phyloP scores from a whole-genome alignment of 805 yeast species.

The Lachancea waltii region DNA sequence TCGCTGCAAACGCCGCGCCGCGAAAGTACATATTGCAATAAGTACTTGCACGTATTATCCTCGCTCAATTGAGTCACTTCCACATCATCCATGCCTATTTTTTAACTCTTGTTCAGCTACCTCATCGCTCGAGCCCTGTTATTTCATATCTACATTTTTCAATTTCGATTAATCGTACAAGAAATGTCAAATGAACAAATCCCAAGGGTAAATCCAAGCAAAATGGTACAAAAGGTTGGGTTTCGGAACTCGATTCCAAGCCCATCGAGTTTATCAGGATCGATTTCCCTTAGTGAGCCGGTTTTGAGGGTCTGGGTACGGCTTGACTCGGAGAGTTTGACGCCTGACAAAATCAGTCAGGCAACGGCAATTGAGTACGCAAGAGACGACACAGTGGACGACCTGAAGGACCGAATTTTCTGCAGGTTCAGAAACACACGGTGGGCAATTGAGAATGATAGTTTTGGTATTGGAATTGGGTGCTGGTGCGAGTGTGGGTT shows the following conservation, averaged over 20 bases:
- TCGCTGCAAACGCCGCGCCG: slow-evolving; percentile 26
- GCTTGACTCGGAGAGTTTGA: slow-evolving; percentile 4
- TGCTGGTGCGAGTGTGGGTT: slow-evolving; percentile 24
- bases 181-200: background rate
- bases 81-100: no score
- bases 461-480: slow-evolving; percentile 64
- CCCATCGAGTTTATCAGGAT: background rate
- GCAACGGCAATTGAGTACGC: slow-evolving; percentile 67
- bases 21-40: slow-evolving; percentile 22
- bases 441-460: slow-evolving; percentile 50
- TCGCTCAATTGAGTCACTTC: background rate
- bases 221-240: slow-evolving; percentile 1
- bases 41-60: slow-evolving; percentile 5
- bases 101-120: no score
- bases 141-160: background rate
- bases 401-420: slow-evolving; percentile 60
- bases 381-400: slow-evolving; percentile 69
- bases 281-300: background rate
- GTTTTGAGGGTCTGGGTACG: slow-evolving; percentile 6
- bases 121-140: background rate
- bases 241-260: slow-evolving; percentile 4
- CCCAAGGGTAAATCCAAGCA: background rate
- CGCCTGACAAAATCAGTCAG: slow-evolving; percentile 14
- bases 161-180: background rate
- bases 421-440: slow-evolving; percentile 47